These are phyloP conservation scores for Davidsoniella eucalypti DNA, from an alignment of 2,329 filamentous ascomycete species.

Conservation along the genomic window DNA sequence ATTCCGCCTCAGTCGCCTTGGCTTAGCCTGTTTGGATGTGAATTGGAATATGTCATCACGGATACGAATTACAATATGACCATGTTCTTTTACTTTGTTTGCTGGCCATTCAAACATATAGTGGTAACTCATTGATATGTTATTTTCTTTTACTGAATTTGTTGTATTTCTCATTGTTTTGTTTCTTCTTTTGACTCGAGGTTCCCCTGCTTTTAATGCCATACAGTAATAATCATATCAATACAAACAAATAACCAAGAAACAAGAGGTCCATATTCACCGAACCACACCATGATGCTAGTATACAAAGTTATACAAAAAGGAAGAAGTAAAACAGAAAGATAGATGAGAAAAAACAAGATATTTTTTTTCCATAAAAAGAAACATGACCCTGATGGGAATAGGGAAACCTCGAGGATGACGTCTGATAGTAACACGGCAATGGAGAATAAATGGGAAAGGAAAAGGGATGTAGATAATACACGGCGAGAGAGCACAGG, in stretches of 20 bases:
- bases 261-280: background rate
- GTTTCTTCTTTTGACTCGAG: too few relatives aligned
- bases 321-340: background rate
- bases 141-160: too few relatives aligned
- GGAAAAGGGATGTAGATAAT: too few relatives aligned
- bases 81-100: background rate
- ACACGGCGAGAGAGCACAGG: too few relatives aligned
- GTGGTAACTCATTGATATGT: too few relatives aligned
- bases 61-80: too few relatives aligned
- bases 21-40: too few relatives aligned
- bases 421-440: background rate
- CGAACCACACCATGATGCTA: slow-evolving; percentile 4
- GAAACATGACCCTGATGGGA: background rate
- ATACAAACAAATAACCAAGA: background rate
- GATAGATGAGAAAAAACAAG: background rate
- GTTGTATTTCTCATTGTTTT: too few relatives aligned
- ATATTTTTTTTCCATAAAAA: background rate
- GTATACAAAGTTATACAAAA: slow-evolving; percentile 5
- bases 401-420: background rate
- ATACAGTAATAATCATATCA: too few relatives aligned
- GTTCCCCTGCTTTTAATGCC: too few relatives aligned
- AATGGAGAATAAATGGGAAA: background rate
- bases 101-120: background rate
- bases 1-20: background rate
- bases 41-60: too few relatives aligned